These are phyloP conservation scores for Pouteria glomerata DNA, from an alignment of 148 eudicot genomes.

Conservation along the genomic window DNA sequence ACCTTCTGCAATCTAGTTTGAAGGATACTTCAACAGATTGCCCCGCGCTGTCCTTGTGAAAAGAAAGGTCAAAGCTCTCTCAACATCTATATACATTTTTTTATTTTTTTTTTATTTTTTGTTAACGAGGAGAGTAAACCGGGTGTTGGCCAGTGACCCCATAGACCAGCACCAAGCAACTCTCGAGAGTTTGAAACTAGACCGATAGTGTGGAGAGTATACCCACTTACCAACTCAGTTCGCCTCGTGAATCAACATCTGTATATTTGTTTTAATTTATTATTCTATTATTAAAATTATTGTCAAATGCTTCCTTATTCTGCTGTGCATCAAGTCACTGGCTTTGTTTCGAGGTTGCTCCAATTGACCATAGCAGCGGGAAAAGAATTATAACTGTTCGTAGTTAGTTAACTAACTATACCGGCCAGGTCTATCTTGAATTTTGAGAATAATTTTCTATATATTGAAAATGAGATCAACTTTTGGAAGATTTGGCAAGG, in stretches of 20 bases:
- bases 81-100: too few relatives aligned
- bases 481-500: neutral
- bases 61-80: too few relatives aligned
- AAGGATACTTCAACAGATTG: neutral
- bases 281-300: neutral
- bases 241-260: too few relatives aligned
- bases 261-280: slow-evolving; percentile 1
- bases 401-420: neutral
- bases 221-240: too few relatives aligned
- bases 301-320: neutral
- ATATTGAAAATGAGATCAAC: neutral
- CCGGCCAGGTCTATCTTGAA: neutral
- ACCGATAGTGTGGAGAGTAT: too few relatives aligned
- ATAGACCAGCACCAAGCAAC: too few relatives aligned
- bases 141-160: too few relatives aligned
- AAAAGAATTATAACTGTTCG: neutral
- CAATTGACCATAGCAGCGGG: neutral
- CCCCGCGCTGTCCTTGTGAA: neutral
- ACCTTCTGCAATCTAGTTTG: neutral
- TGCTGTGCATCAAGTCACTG: neutral
- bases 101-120: too few relatives aligned
- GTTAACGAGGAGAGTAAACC: too few relatives aligned
- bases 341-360: neutral
- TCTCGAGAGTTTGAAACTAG: too few relatives aligned
- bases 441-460: neutral